Evolutionary conservation across 2,329 filamentous ascomycete genomes (phyloP).

Genomic region (Microdochium bolleyi): DNA sequence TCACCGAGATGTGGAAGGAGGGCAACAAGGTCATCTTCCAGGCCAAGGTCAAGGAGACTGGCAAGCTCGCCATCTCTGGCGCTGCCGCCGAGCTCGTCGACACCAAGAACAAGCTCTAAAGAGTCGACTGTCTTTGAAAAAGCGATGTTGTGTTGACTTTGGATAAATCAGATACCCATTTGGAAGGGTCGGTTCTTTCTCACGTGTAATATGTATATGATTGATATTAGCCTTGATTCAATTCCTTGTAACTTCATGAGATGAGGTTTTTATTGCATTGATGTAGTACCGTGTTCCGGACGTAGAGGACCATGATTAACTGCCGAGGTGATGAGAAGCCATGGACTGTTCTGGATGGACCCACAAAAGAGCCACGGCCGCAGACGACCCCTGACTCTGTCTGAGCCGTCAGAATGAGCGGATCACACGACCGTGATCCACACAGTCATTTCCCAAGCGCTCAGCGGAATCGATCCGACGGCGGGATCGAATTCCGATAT

Average conservation of each 20-base stretch:
- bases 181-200: neutral
- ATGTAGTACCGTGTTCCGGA: no score
- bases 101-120: slow-evolving; percentile 6
- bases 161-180: neutral
- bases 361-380: no score
- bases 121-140: neutral
- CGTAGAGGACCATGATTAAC: no score
- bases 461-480: no score
- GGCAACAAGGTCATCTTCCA: slow-evolving; percentile 72
- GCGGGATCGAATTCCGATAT: no score
- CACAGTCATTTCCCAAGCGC: no score
- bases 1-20: slow-evolving; percentile 94
- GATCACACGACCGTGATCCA: no score
- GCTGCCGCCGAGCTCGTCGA: slow-evolving; percentile 67
- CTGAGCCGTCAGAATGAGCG: no score
- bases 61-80: slow-evolving; percentile 77
- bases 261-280: neutral
- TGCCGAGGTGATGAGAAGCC: no score
- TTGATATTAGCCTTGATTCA: neutral
- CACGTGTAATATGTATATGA: neutral
- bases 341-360: no score
- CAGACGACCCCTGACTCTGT: no score
- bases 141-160: neutral
- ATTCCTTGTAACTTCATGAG: neutral
- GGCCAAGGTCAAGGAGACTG: slow-evolving; percentile 84